phyloP scores from a whole-genome alignment of 768 basidiomycete genomes.

The Leccinum pellstonianum region DNA sequence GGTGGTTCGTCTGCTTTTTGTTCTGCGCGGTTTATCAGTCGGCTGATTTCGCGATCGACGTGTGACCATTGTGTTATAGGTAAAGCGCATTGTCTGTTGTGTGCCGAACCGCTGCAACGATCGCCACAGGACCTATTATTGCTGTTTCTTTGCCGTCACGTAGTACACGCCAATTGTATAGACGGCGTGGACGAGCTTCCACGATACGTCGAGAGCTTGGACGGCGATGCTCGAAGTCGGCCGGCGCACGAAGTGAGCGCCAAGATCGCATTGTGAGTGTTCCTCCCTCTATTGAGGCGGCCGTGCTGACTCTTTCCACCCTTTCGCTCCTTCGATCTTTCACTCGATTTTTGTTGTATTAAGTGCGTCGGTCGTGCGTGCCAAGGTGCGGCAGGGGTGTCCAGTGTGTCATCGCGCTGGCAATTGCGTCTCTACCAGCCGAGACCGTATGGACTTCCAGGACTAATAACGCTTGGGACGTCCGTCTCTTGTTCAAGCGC shows the following conservation, averaged over 20 bases:
- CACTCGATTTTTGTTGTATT: neutral
- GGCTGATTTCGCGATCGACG: neutral
- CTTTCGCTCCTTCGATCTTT: too few species aligned
- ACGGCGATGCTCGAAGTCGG: constrained; percentile 37
- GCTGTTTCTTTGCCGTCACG: constrained; percentile 85
- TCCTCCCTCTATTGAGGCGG: neutral
- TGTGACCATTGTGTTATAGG: constrained; percentile 38
- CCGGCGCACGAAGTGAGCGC: constrained; percentile 52
- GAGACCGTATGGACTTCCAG: too few species aligned
- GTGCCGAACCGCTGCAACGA: constrained; percentile 56
- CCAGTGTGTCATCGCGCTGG: constrained; percentile 69
- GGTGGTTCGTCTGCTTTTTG: constrained; percentile 50
- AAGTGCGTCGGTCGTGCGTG: constrained; percentile 71
- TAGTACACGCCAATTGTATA: constrained; percentile 79
- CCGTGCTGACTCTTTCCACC: neutral
- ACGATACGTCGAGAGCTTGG: constrained; percentile 53
- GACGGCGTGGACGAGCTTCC: constrained; percentile 65
- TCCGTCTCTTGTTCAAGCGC: constrained; percentile 81
- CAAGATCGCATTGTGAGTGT: constrained; percentile 75
- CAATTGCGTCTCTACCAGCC: constrained; percentile 28
- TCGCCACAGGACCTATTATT: constrained; percentile 60
- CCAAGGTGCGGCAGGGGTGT: constrained; percentile 65
- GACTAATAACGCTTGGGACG: too few species aligned
- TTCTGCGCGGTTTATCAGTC: neutral
- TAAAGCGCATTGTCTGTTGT: constrained; percentile 65